phyloP scores from a whole-genome alignment of 148 eudicot species.

The Salicornia ramosissima region DNA sequence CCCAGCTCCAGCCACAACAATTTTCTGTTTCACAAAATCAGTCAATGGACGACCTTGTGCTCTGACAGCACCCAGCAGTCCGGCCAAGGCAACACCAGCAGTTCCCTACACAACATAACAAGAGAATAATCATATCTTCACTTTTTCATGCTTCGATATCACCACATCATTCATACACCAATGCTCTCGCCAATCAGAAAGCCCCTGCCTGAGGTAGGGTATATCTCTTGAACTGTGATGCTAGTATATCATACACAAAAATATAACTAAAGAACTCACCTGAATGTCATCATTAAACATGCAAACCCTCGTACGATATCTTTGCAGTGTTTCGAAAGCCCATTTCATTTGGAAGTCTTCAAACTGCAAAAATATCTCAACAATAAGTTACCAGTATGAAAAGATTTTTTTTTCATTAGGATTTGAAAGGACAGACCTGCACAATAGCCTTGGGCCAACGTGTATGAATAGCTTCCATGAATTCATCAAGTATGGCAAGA shows the following conservation, averaged over 20 bases:
- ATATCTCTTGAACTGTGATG: neutral
- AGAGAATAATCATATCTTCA: neutral
- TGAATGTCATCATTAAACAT: conserved; percentile 99
- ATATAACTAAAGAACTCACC: conserved; percentile 35
- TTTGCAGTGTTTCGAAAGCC: conserved; percentile 94
- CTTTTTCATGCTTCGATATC: neutral
- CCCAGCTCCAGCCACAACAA: conserved; percentile 97
- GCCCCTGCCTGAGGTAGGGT: neutral
- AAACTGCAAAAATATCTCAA: conserved; percentile 48
- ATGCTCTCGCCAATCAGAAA: conserved; percentile 3
- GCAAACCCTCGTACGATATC: conserved; percentile 80
- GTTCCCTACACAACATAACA: conserved; percentile 58
- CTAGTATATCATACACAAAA: neutral
- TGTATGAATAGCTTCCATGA: conserved; percentile 88
- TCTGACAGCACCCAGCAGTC: conserved; percentile 88
- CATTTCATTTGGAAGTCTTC: conserved; percentile 99
- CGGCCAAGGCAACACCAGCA: conserved; percentile 98
- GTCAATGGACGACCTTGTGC: conserved; percentile 89
- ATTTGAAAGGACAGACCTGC: conserved; percentile 55
- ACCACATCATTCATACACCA: neutral
- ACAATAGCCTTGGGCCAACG: conserved; percentile 99
- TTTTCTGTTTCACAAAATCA: conserved; percentile 85
- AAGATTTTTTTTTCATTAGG: conserved; percentile 9
- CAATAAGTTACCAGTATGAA: conserved; percentile 15
- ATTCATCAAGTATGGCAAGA: conserved; percentile 77